Evolutionary conservation across 1,284 basidiomycete species (phyloP), one percentile per base, ranked within the genome.

Genomic region (Pyrrhoderma lamaoense): DNA sequence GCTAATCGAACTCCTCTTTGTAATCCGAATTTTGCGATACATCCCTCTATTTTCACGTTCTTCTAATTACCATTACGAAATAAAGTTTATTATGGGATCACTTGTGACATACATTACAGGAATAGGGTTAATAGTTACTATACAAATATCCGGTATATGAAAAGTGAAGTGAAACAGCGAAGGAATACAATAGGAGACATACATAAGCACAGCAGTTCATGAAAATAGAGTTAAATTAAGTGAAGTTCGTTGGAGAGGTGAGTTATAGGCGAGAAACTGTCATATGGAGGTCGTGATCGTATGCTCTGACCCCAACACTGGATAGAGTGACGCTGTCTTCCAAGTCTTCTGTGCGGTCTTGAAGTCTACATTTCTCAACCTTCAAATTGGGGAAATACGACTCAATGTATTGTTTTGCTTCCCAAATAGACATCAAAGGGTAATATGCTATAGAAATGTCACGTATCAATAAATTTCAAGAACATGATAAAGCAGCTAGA

Each of bases 361-460:
- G 11, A 21, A 42, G 11, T 16, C 46, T 22, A n/a, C 50, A 52
- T 44, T 19, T 35, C 8, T 13, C 27, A 11, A 48, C 19, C 7
- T 36, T 16, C 8, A 16, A 25, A 31, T 25, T 35, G 3, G 34
- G 35, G 23, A 40, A 52, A 7, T 45, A 31, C 14, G 22, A 39
- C 18, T 45, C 36, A 23, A 56, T 46, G 19, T 49, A 49, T 36
- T 49, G 34, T 42, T 56, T 52, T 35, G 47, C 51, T 27, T 56
- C 46, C 34, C 34, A 37, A 21, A 56, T 27, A 19, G 18, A 18
- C 50, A 56, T 52, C 14, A 45, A 25, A 18, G 50, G 36, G 19
- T 36, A 38, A 31, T 52, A 56, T 13, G 54, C 54, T 56, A 39
- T 14, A n/a, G 21, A n/a, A n/a, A n/a, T n/a, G n/a, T n/a, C n/a